Conservation (phyloP, 2,329 filamentous ascomycete genomes). For the Pyricularia sp. region DNA sequence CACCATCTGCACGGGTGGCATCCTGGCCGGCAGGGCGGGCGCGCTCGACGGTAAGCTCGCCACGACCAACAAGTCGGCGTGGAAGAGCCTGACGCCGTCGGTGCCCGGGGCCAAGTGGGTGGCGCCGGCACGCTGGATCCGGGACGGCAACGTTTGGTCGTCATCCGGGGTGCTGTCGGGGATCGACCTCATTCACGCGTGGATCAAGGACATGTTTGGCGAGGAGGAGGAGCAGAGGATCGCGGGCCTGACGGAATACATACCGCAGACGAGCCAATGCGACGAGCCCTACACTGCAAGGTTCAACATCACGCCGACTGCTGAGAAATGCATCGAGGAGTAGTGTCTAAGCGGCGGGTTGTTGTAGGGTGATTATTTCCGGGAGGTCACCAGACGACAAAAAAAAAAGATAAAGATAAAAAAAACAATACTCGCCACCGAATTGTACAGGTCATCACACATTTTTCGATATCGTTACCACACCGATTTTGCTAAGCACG, state of each 20-base stretch:
- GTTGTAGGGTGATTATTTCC: background rate
- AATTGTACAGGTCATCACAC: background rate
- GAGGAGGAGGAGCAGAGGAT: slow-evolving; percentile 32
- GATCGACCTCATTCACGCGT: slow-evolving; percentile 23
- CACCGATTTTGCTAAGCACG: background rate
- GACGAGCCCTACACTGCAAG: slow-evolving; percentile 11
- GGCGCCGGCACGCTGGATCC: slow-evolving; percentile 51
- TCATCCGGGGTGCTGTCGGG: slow-evolving; percentile 39
- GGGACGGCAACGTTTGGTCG: slow-evolving; percentile 58
- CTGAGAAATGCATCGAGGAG: slow-evolving; percentile 1
- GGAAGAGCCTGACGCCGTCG: slow-evolving; percentile 15
- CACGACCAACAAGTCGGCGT: slow-evolving; percentile 58
- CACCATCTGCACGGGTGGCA: slow-evolving; percentile 58
- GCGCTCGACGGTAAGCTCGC: slow-evolving; percentile 50
- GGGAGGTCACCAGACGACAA: background rate
- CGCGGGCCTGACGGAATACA: slow-evolving; percentile 44
- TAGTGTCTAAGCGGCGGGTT: background rate
- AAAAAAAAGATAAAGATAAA: background rate
- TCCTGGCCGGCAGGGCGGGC: slow-evolving; percentile 47
- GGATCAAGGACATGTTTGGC: slow-evolving; percentile 36
- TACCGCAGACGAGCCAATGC: slow-evolving; percentile 14
- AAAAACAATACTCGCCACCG: background rate
- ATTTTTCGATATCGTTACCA: background rate
- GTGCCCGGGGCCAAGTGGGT: slow-evolving; percentile 50
- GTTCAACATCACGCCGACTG: slow-evolving; percentile 9